A percentile compares a stretch with the other conserved stretches of the same genome.
phyloP scores from a whole-genome alignment of 176 grass and related monocot genomes.

The Oryza brachyantha region DNA sequence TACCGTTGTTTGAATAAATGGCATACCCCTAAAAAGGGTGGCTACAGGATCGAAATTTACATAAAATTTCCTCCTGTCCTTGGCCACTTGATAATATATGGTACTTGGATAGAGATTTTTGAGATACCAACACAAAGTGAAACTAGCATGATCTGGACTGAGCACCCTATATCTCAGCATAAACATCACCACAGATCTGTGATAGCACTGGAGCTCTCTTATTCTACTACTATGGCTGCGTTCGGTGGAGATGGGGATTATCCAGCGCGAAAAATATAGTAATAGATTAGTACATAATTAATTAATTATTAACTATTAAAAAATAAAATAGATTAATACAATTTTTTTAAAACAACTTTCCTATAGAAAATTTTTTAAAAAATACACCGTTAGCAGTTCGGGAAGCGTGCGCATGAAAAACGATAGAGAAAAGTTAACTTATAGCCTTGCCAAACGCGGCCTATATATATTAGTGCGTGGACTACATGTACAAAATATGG shows the following conservation, averaged over 20 bases:
- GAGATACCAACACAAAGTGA: background rate
- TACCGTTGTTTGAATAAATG: background rate
- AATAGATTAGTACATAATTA: too few relatives aligned
- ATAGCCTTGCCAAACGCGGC: too few relatives aligned
- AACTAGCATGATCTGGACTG: background rate
- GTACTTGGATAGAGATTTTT: background rate
- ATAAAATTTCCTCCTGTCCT: background rate
- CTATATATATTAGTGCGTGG: background rate
- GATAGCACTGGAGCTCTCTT: background rate
- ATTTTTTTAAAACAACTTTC: too few relatives aligned
- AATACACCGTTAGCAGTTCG: too few relatives aligned
- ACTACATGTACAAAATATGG: background rate
- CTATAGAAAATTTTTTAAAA: too few relatives aligned
- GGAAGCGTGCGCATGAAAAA: too few relatives aligned
- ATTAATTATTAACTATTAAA: too few relatives aligned
- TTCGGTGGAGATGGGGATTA: too few relatives aligned
- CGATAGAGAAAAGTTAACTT: too few relatives aligned
- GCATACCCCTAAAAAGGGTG: background rate
- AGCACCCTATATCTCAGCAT: background rate
- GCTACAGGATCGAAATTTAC: background rate
- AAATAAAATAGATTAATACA: too few relatives aligned
- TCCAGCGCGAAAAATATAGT: too few relatives aligned
- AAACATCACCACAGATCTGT: background rate
- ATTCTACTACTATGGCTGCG: too few relatives aligned
- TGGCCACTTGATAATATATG: background rate